Evolutionary conservation across 192 early-diverging fungal species (phyloP), one percentile per base, ranked within the genome.

Genomic region (Umbelopsis ramanniana): DNA sequence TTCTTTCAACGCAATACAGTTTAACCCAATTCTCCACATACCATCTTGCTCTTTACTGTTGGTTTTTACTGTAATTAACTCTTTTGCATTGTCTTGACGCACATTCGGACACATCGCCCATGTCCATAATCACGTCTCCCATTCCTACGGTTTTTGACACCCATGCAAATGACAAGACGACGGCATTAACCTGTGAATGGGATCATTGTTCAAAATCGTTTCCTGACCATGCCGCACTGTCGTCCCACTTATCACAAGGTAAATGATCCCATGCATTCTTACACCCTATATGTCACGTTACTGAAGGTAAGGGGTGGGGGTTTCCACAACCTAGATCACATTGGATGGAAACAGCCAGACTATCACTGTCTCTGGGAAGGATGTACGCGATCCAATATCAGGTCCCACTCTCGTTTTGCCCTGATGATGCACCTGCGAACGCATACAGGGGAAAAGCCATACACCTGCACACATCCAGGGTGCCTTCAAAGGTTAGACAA

Each of bases 381-480:
- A 70, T 88, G 87, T 72, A 46, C 82, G 22, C 75, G 85, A 53
- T 77, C 79, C 46, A 79, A 82, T 4, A 79, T 78, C 10, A 83
- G 81, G 53, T 80, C 81, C 69, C 82, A 83, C 33, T 84, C 84
- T 46, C 78, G 87, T 15, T 88, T 86, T 76, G 85, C 87, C 7
- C 72, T 88, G 23, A 84, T 88, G 50, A 82, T 83, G 46, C 87
- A 88, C 60, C 75, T 88, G 74, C 74, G 87, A 48, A 88, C 83
- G 57, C 87, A 88, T 67, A 88, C 87, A 1, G 84, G 84, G 9
- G 85, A 88, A 66, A 88, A 88, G 50, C 87, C 87, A 4, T 86
- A 83, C 69, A 83, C 81, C 48, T 88, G 87, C 38, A 71, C 43
- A 15, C 52, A 21, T 43, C 46, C 67, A 4, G 72, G 70, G 8